Percentiles rank a stretch among this genome's conserved stretches.
phyloP scores from a whole-genome alignment of 140 eudicot genomes.

The Stevia rebaudiana region DNA sequence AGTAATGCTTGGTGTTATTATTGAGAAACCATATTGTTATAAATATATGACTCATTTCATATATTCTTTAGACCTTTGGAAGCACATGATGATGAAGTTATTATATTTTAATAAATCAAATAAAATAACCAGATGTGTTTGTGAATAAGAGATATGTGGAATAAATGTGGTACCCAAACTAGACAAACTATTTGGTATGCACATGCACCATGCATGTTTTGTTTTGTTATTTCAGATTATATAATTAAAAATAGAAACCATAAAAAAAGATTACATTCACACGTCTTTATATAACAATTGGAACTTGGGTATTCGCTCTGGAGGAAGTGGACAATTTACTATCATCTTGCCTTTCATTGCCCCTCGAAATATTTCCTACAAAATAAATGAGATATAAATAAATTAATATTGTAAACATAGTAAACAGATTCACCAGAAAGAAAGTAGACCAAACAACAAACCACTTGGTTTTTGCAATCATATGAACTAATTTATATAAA shows the following conservation, averaged over 20 bases:
- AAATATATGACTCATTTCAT: neutral
- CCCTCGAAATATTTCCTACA: constrained; percentile 88
- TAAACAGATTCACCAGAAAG: neutral
- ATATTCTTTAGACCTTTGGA: constrained; percentile 1
- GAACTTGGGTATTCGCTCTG: constrained; percentile 88
- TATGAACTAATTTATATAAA: neutral
- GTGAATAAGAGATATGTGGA: neutral
- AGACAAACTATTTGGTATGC: constrained; percentile 2
- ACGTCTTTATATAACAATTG: constrained; percentile 78
- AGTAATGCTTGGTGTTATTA: neutral
- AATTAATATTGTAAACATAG: neutral
- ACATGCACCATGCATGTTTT: neutral
- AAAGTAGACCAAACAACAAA: neutral
- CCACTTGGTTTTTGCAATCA: neutral
- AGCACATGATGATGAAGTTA: constrained; percentile 3
- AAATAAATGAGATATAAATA: no score
- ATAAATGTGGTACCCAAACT: neutral
- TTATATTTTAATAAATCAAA: no score
- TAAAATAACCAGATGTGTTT: neutral
- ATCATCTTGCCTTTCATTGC: constrained; percentile 98
- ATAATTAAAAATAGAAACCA: neutral
- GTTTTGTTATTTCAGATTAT: neutral
- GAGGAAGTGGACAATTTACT: constrained; percentile 90
- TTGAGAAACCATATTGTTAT: constrained; percentile 12
- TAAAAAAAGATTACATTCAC: constrained; percentile 30